phyloP scores from a whole-genome alignment of 2,329 filamentous ascomycete species.

The Pseudocercospora crystallina region DNA sequence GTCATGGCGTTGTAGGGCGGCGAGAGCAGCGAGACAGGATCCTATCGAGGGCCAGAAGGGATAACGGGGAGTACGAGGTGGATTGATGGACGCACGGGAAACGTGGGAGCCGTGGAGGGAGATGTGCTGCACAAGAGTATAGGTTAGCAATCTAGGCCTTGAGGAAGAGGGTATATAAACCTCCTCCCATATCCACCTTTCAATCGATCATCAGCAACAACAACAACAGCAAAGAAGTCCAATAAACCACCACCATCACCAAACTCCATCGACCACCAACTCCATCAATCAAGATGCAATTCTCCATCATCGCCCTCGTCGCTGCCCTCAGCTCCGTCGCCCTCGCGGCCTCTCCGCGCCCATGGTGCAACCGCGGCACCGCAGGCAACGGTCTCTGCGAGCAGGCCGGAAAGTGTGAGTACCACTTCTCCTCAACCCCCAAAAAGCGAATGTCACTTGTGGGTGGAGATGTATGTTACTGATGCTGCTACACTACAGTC shows the following conservation, averaged over 20 bases:
- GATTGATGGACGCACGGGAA: too few species aligned
- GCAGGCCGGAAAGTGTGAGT: background rate
- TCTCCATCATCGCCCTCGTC: conserved; percentile 7
- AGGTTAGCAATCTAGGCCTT: too few species aligned
- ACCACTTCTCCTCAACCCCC: background rate
- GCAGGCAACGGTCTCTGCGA: conserved; percentile 3
- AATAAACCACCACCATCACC: background rate
- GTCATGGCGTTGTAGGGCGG: too few species aligned
- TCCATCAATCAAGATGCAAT: background rate
- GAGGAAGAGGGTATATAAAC: too few species aligned
- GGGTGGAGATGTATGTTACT: background rate
- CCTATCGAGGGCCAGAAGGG: too few species aligned
- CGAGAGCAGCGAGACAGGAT: too few species aligned
- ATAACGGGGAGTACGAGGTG: too few species aligned
- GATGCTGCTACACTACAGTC: background rate
- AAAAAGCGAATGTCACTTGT: too few species aligned
- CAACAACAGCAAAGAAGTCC: background rate
- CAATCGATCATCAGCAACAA: background rate
- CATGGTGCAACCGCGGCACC: conserved; percentile 2
- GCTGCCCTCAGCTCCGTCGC: conserved; percentile 3
- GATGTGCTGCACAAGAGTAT: too few species aligned
- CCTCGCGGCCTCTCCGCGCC: background rate
- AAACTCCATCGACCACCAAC: background rate
- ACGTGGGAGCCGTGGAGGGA: too few species aligned
- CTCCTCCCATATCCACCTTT: too few species aligned